Evolutionary conservation across 257 asterid genomes (phyloP).

Genomic region (Coffea eugenioides): DNA sequence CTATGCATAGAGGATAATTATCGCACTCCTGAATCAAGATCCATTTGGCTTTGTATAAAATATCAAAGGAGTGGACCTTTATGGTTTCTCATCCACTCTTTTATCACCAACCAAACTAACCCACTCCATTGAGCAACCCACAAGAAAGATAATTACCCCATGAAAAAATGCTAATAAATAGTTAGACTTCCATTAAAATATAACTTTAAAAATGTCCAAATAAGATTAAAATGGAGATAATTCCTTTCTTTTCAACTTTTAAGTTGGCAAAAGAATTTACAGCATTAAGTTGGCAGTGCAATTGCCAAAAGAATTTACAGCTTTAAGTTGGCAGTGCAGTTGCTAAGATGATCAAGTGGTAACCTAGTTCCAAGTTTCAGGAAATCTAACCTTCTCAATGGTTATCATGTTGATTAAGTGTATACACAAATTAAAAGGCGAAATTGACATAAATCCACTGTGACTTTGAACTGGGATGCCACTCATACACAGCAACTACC

Average conservation of each 20-base stretch:
- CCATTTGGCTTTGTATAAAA: neutral
- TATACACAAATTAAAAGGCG: neutral
- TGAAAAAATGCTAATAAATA: neutral
- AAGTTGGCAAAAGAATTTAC: too few relatives aligned
- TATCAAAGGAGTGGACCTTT: neutral
- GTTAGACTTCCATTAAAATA: neutral
- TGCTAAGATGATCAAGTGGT: neutral
- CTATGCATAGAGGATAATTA: neutral
- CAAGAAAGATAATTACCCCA: neutral
- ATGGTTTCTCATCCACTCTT: neutral
- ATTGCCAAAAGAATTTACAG: neutral
- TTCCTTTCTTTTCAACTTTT: neutral
- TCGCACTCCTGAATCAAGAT: neutral
- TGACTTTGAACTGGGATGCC: neutral
- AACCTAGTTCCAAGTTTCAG: neutral
- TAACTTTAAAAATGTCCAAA: neutral
- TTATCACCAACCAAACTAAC: neutral
- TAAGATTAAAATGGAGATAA: neutral
- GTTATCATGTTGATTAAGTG: neutral
- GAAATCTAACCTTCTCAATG: neutral
- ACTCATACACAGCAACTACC: neutral
- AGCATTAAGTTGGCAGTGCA: too few relatives aligned
- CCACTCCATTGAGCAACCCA: neutral
- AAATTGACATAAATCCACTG: neutral
- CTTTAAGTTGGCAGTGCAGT: neutral